Conservation (phyloP, 495 filamentous ascomycete species). For the Evernia prunastri region DNA sequence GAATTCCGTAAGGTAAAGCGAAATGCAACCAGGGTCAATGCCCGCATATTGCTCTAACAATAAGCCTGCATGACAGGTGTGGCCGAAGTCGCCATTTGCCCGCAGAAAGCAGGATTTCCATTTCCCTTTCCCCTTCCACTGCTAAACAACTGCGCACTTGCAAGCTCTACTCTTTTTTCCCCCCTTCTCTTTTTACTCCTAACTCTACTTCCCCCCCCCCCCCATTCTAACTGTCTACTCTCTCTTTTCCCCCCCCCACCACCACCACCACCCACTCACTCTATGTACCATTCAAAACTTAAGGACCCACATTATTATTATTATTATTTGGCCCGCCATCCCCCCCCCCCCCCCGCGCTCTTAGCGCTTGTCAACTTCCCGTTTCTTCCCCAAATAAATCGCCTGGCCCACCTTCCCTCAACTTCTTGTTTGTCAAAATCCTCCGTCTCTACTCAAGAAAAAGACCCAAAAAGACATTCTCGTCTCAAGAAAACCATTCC, state of each 20-base stretch:
- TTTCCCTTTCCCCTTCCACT: neutral
- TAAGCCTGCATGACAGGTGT: neutral
- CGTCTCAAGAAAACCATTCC: neutral
- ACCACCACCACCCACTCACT: too few species aligned
- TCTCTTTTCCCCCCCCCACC: neutral
- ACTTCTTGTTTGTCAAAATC: conserved; percentile 2
- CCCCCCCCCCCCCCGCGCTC: neutral
- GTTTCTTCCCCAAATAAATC: neutral
- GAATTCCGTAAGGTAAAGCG: too few species aligned
- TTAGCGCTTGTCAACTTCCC: too few species aligned
- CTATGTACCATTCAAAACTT: too few species aligned
- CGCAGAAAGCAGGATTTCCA: conserved; percentile 16
- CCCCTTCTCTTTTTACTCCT: too few species aligned
- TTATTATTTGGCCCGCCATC: too few species aligned
- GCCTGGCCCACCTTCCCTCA: neutral
- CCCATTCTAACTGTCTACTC: neutral
- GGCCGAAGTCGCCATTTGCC: neutral
- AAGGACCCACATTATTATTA: conserved; percentile 5
- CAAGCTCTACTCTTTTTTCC: too few species aligned
- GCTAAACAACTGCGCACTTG: too few species aligned
- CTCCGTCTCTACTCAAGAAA: neutral
- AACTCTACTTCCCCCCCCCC: neutral
- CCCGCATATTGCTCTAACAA: conserved; percentile 12
- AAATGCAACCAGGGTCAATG: neutral
- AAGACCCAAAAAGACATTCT: neutral